Percentiles rank a stretch among this genome's conserved stretches.
phyloP scores from a whole-genome alignment of 345 rosid genomes.

The Anastatica hierochuntica region DNA sequence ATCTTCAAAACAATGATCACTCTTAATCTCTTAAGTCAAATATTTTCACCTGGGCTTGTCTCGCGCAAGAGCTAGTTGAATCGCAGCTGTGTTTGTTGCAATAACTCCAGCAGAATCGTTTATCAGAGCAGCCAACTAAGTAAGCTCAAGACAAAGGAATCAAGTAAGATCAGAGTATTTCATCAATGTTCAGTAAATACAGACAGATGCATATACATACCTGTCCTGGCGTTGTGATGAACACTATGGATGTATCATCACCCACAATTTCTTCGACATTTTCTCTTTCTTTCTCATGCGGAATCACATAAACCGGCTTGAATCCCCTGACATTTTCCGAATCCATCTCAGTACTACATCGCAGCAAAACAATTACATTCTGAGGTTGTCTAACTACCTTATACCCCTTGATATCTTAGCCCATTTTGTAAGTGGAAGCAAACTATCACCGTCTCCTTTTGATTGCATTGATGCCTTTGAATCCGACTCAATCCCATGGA shows the following conservation, averaged over 20 bases:
- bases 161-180: not conserved
- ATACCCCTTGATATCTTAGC: conserved; percentile 44
- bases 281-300: conserved; percentile 90
- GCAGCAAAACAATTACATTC: not conserved
- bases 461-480: conserved; percentile 95
- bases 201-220: conserved; percentile 22
- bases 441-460: conserved; percentile 71
- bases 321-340: conserved; percentile 37
- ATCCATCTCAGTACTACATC: not conserved
- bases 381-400: conserved; percentile 35
- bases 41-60: conserved; percentile 53
- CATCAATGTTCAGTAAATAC: not conserved
- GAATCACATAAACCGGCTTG: conserved; percentile 72
- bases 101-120: conserved; percentile 87
- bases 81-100: conserved; percentile 84
- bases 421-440: conserved; percentile 64
- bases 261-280: conserved; percentile 70
- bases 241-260: conserved; percentile 56
- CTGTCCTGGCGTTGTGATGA: conserved; percentile 92
- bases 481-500: conserved; percentile 92
- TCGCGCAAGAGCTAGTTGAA: conserved; percentile 80
- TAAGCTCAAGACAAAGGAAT: conserved; percentile 2
- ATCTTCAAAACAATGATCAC: not conserved
- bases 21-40: conserved; percentile 1
- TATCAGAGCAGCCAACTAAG: conserved; percentile 78